A percentile compares a stretch with the other conserved stretches of the same genome.
phyloP scores from a whole-genome alignment of 2,329 filamentous ascomycete genomes.

The Monosporascus sp. region DNA sequence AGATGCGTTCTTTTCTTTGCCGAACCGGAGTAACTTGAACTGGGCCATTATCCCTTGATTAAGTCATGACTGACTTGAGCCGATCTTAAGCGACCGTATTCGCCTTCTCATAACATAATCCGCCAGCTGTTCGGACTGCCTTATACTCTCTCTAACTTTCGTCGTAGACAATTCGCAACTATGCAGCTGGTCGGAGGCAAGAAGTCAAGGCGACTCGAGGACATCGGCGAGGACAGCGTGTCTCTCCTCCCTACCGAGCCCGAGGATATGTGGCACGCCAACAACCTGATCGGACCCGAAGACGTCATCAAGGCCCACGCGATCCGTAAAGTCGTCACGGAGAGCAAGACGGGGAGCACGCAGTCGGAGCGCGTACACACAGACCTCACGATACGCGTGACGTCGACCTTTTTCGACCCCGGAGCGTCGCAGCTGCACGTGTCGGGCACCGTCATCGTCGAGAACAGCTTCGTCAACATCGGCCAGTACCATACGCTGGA shows the following conservation, averaged over 20 bases:
- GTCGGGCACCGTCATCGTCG: slow-evolving; percentile 47
- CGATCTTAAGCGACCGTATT: too few relatives aligned
- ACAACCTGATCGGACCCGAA: slow-evolving; percentile 52
- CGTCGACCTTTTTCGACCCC: slow-evolving; percentile 55
- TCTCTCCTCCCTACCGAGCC: slow-evolving; percentile 36
- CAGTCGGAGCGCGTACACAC: slow-evolving; percentile 49
- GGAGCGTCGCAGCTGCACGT: slow-evolving; percentile 51
- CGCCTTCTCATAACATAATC: too few relatives aligned
- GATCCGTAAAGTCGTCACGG: slow-evolving; percentile 48
- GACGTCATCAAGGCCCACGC: slow-evolving; percentile 52
- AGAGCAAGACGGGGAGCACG: slow-evolving; percentile 42
- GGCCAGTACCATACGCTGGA: slow-evolving; percentile 63
- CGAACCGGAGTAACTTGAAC: too few relatives aligned
- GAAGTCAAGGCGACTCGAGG: slow-evolving; percentile 30
- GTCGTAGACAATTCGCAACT: background rate
- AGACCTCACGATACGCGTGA: slow-evolving; percentile 53
- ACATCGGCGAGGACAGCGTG: slow-evolving; percentile 34
- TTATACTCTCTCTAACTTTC: too few relatives aligned
- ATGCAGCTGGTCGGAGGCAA: slow-evolving; percentile 38
- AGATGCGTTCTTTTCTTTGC: too few relatives aligned
- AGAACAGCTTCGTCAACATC: slow-evolving; percentile 48
- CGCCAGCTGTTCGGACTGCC: too few relatives aligned
- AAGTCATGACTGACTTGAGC: too few relatives aligned
- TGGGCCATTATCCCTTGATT: too few relatives aligned
- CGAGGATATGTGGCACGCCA: slow-evolving; percentile 54